Evolutionary conservation across 768 basidiomycete genomes (phyloP).

Genomic region (Cystobasidium ongulense): DNA sequence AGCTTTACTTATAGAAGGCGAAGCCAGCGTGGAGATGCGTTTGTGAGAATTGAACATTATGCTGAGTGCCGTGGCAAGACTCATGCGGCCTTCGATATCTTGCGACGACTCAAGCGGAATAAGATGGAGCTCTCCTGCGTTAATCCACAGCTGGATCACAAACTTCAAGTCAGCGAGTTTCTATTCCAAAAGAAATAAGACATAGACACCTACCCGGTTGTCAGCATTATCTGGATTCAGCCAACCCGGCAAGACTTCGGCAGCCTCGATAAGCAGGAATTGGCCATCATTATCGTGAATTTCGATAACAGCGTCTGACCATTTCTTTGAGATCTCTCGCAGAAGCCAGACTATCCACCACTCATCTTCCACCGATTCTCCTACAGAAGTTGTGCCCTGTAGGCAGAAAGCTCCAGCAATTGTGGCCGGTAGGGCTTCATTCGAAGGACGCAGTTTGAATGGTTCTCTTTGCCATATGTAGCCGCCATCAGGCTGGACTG

Average conservation of each 20-base stretch:
- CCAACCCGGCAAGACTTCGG: conserved; percentile 79
- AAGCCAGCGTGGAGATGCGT: neutral
- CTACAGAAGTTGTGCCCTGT: conserved; percentile 79
- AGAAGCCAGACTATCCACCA: conserved; percentile 91
- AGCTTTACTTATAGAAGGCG: neutral
- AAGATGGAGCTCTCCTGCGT: conserved; percentile 71
- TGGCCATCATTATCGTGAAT: conserved; percentile 89
- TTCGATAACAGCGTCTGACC: conserved; percentile 60
- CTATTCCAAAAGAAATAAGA: neutral
- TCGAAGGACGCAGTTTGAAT: conserved; percentile 3
- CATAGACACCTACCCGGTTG: conserved; percentile 67
- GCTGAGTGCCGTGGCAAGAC: neutral
- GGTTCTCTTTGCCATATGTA: conserved; percentile 40
- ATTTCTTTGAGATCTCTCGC: conserved; percentile 63
- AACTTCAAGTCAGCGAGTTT: neutral
- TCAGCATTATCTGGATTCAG: conserved; percentile 80
- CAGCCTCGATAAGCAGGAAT: conserved; percentile 92
- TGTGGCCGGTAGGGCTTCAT: neutral
- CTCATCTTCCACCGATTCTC: conserved; percentile 96
- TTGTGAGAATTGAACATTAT: neutral
- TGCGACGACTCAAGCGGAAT: conserved; percentile 45
- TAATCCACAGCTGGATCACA: conserved; percentile 74
- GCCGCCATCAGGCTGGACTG: neutral
- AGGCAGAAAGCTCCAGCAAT: conserved; percentile 49
- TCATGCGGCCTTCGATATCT: neutral